A percentile compares a stretch with the other conserved stretches of the same genome.
Evolutionary conservation across 2,329 filamentous ascomycete species (phyloP).

Genomic region (Hansfordia pulvinata): DNA sequence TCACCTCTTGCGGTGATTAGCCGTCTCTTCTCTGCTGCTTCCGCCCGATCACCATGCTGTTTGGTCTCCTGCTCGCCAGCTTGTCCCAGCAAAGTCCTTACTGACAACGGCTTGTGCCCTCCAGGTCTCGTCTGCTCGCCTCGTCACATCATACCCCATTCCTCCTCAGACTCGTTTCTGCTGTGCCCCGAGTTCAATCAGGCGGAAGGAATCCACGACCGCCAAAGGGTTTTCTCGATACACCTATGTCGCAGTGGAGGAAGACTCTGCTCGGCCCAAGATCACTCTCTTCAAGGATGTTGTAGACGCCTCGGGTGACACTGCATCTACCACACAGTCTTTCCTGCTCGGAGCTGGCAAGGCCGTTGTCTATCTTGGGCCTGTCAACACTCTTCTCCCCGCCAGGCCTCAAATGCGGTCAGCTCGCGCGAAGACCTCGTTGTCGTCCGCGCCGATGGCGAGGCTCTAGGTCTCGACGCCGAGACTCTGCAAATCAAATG

Average conservation of each 20-base stretch:
- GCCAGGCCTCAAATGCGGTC: slow-evolving; percentile 11
- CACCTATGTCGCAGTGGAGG: slow-evolving; percentile 45
- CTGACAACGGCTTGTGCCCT: slow-evolving; percentile 6
- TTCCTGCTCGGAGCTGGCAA: slow-evolving; percentile 25
- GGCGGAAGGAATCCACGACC: slow-evolving; percentile 33
- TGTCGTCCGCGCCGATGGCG: slow-evolving; percentile 44
- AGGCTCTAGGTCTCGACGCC: slow-evolving; percentile 45
- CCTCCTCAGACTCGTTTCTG: slow-evolving; percentile 51
- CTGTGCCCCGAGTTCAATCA: slow-evolving; percentile 45
- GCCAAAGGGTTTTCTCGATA: slow-evolving; percentile 38
- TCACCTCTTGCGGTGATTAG: too few species aligned
- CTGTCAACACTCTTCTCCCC: slow-evolving; percentile 13
- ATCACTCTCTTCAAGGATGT: slow-evolving; percentile 47
- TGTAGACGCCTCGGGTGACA: slow-evolving; percentile 34
- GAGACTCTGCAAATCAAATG: slow-evolving; percentile 36
- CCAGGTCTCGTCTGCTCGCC: slow-evolving; percentile 44
- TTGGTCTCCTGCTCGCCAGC: background rate
- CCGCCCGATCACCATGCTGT: too few species aligned
- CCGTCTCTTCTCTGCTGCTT: too few species aligned
- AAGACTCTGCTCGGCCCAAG: slow-evolving; percentile 30
- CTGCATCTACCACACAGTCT: slow-evolving; percentile 33
- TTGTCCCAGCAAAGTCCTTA: slow-evolving; percentile 4
- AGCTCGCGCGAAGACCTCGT: slow-evolving; percentile 26
- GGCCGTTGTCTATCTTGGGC: slow-evolving; percentile 28
- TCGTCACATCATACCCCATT: slow-evolving; percentile 54